Percentiles rank a stretch among this genome's conserved stretches.
Evolutionary conservation across 257 asterid species (phyloP).

Genomic region (Nicotiana paniculata): DNA sequence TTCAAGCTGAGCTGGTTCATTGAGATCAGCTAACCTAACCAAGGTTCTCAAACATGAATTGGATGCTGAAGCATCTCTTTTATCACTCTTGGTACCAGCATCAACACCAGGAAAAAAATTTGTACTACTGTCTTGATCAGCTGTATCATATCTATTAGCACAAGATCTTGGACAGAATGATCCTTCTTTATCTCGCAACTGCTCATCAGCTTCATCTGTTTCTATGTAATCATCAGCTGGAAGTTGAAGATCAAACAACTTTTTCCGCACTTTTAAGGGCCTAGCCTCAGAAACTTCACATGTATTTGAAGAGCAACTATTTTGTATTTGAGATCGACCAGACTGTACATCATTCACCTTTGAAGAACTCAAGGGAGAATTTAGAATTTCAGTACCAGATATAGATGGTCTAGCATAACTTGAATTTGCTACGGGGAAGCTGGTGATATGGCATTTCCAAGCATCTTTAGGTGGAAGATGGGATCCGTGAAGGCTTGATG

Average conservation of each 20-base stretch:
- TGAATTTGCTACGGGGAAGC: conserved; percentile 53
- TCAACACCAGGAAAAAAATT: conserved; percentile 19
- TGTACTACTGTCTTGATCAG: conserved; percentile 18
- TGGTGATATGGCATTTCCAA: conserved; percentile 53
- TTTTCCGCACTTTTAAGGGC: conserved; percentile 77
- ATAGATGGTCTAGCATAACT: conserved; percentile 41
- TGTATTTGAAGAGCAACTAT: conserved; percentile 43
- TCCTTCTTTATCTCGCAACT: conserved; percentile 24
- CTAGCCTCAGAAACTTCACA: conserved; percentile 51
- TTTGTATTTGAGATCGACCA: conserved; percentile 34
- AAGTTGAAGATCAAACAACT: conserved; percentile 79
- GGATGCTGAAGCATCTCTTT: conserved; percentile 36
- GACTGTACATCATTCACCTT: conserved; percentile 36
- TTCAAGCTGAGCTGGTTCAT: conserved; percentile 67
- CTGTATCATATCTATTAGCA: conserved; percentile 27
- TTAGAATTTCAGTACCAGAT: conserved; percentile 45
- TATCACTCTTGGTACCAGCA: conserved; percentile 18
- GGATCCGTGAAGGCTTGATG: conserved; percentile 61
- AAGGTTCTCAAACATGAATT: conserved; percentile 35
- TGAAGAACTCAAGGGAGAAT: conserved; percentile 69
- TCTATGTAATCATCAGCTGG: conserved; percentile 82
- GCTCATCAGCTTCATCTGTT: conserved; percentile 50
- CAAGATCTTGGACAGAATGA: conserved; percentile 24
- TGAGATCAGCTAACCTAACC: conserved; percentile 65
- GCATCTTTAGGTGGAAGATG: conserved; percentile 60